These are phyloP conservation scores for Kondoa malvinella DNA, from an alignment of 768 basidiomycete genomes.

Conservation along the genomic window DNA sequence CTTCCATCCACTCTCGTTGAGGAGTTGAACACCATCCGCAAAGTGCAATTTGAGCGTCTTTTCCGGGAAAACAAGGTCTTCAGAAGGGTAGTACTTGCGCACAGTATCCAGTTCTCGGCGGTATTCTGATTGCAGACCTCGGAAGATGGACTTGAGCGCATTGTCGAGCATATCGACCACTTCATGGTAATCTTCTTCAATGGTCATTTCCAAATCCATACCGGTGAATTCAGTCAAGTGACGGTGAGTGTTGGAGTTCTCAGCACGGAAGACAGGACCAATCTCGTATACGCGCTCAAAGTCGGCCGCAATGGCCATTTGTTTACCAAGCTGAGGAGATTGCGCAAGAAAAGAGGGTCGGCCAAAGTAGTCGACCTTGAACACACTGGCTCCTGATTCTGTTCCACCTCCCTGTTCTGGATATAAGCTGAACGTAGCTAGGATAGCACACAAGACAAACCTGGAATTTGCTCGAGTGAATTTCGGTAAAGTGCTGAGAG, in stretches of 20 bases:
- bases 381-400: constrained; percentile 87
- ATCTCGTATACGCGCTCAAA: constrained; percentile 97
- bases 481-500: constrained; percentile 65
- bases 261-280: constrained; percentile 82
- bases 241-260: constrained; percentile 70
- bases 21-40: constrained; percentile 18
- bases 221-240: constrained; percentile 94
- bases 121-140: constrained; percentile 56
- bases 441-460: no score
- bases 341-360: constrained; percentile 77
- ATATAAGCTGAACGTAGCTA: no score
- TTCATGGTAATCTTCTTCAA: constrained; percentile 96
- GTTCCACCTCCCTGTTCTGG: constrained; percentile 85
- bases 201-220: constrained; percentile 93
- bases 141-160: constrained; percentile 70
- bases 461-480: constrained; percentile 45
- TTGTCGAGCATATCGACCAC: constrained; percentile 78
- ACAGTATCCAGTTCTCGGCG: constrained; percentile 63
- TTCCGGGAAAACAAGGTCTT: constrained; percentile 21
- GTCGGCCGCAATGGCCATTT: constrained; percentile 97
- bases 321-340: constrained; percentile 88
- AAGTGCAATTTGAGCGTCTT: constrained; percentile 19
- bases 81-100: constrained; percentile 72
- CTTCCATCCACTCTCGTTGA: constrained; percentile 18
- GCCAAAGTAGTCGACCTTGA: constrained; percentile 94